A percentile compares a stretch with the other conserved stretches of the same genome.
These are phyloP conservation scores for Naganishia vaughanmartiniae DNA, from an alignment of 768 basidiomycete species.

Conservation along the genomic window DNA sequence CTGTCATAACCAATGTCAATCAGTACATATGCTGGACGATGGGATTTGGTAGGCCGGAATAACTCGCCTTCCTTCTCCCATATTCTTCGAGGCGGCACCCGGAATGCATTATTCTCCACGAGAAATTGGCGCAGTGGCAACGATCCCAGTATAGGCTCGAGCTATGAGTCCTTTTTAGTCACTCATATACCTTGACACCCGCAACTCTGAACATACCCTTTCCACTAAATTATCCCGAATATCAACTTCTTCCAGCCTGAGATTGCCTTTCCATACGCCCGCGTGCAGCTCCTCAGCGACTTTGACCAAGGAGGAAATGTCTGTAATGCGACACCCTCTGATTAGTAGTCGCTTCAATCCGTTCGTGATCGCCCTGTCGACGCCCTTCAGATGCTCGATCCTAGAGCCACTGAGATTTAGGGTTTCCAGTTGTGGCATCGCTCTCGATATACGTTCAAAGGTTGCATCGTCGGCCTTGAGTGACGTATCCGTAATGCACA, in stretches of 20 bases:
- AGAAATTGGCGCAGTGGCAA: constrained; percentile 32
- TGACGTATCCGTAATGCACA: constrained; percentile 23
- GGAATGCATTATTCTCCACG: constrained; percentile 38
- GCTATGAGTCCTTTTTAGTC: background rate
- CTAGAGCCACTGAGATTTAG: constrained; percentile 29
- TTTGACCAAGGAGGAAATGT: constrained; percentile 14
- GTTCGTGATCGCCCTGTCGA: constrained; percentile 1
- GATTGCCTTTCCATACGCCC: constrained; percentile 8
- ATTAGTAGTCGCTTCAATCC: constrained; percentile 23
- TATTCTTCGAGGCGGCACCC: constrained; percentile 28
- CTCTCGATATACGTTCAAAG: background rate
- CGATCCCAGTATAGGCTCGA: constrained; percentile 31
- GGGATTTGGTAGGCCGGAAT: background rate
- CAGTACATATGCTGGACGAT: background rate
- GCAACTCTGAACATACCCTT: background rate
- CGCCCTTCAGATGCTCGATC: constrained; percentile 27
- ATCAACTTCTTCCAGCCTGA: constrained; percentile 30
- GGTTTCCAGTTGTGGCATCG: constrained; percentile 21
- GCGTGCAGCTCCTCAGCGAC: constrained; percentile 15
- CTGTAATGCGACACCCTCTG: constrained; percentile 17
- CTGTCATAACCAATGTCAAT: background rate
- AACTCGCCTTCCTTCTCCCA: constrained; percentile 35
- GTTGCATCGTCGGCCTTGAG: background rate
- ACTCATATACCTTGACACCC: background rate
- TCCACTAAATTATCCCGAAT: constrained; percentile 31